Conservation (phyloP, 208 protist species). For the Crithidia mellificae region DNA sequence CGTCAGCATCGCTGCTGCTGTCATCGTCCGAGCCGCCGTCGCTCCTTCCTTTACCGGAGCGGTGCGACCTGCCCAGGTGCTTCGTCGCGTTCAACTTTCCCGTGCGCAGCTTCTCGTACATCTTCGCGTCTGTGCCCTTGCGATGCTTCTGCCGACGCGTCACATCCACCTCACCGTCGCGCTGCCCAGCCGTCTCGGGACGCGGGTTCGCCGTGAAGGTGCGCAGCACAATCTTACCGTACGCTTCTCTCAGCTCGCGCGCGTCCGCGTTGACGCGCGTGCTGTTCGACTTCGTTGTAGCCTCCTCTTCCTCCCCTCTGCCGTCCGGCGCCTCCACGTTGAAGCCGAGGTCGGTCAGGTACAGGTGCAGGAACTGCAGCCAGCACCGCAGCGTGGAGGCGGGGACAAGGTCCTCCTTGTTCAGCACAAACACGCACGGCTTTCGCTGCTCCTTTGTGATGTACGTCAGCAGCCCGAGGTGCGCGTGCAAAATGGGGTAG, state of each 20-base stretch:
- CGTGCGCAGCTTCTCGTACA: constrained; percentile 79
- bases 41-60: background rate
- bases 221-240: constrained; percentile 46
- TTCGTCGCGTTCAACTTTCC: constrained; percentile 44
- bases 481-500: constrained; percentile 95
- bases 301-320: background rate
- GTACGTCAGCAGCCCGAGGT: constrained; percentile 91
- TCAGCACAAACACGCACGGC: constrained; percentile 94
- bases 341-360: constrained; percentile 58
- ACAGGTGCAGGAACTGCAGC: constrained; percentile 66
- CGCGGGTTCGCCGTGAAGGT: constrained; percentile 80
- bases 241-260: too few relatives aligned
- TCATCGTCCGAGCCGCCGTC: background rate
- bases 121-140: constrained; percentile 54
- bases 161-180: constrained; percentile 35
- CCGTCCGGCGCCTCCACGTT: constrained; percentile 20
- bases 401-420: constrained; percentile 94
- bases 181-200: constrained; percentile 53
- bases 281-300: background rate
- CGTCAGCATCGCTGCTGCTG: background rate
- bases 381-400: constrained; percentile 57
- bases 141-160: constrained; percentile 51
- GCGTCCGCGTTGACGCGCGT: too few relatives aligned
- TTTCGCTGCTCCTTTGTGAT: constrained; percentile 81
- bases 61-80: background rate